Evolutionary conservation across 495 filamentous ascomycete species (phyloP).

Genomic region (Penicillium odoratum): DNA sequence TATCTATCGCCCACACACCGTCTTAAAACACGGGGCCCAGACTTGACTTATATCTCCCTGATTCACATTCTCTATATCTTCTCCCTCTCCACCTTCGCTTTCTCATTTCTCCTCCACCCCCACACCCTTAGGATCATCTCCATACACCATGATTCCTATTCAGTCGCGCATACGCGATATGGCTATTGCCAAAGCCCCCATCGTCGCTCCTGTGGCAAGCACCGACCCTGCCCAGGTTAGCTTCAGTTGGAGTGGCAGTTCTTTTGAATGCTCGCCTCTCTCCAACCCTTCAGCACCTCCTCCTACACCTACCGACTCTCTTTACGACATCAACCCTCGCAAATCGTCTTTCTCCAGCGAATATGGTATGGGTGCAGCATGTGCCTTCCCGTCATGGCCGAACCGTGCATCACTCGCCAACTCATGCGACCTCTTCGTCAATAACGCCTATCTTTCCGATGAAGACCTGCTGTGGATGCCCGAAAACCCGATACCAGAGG

Average conservation of each 20-base stretch:
- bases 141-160: constrained; percentile 26
- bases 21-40: constrained; percentile 14
- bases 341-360: constrained; percentile 48
- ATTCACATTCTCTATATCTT: constrained; percentile 2
- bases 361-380: constrained; percentile 45
- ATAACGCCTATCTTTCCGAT: constrained; percentile 50
- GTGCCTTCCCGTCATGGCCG: constrained; percentile 57
- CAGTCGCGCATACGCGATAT: constrained; percentile 29
- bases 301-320: constrained; percentile 39
- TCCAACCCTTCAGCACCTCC: constrained; percentile 42
- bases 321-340: constrained; percentile 47
- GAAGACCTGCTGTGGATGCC: constrained; percentile 51
- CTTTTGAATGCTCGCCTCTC: constrained; percentile 34
- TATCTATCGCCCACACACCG: constrained; percentile 15
- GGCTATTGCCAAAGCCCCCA: constrained; percentile 24
- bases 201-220: constrained; percentile 28
- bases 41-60: neutral
- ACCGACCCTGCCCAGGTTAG: constrained; percentile 31
- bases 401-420: constrained; percentile 46
- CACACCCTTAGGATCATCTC: constrained; percentile 3
- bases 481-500: constrained; percentile 29
- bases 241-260: constrained; percentile 45
- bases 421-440: constrained; percentile 34
- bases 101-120: neutral
- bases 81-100: neutral